Evolutionary conservation across 2,329 filamentous ascomycete genomes (phyloP), one percentile per base, ranked within the genome.

Genomic region (Nothophaeocryptopus gaeumannii): DNA sequence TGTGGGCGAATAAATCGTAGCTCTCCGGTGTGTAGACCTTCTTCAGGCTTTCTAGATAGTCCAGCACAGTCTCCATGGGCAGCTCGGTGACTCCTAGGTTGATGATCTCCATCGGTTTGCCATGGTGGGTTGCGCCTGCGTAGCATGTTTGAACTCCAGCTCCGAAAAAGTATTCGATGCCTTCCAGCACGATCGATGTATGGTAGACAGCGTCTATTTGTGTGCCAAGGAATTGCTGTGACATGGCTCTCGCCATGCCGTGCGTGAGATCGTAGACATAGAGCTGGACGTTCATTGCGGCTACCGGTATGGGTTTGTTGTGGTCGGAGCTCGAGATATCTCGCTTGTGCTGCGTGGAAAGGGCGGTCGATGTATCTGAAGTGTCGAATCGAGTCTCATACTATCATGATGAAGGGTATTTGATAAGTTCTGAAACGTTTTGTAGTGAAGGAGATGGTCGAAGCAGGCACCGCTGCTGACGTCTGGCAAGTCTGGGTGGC

Each of bases 141-240:
- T 75, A 72, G 53, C 92, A 89, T 46, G 84, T 84, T 62, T 95
- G 88, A 45, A 97, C 86, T 47, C 89, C 89, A 47, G 88, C 84
- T 53, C 95, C 92, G 60, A 91, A 97, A 62, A 92, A 83, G 69
- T 95, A 96, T 71, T 99, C 93, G 43, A 86, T 79, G n/a, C 85
- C 84, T 45, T 84, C 81, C 34, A 97, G 77, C 36, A 96, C 85
- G 46, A 99, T 84, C 0, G 91, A 89, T 0, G 93, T 97, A 69
- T 99, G 93, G 61, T 97, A 97, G 45, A 99, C 83, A 46, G 93
- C 93, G 69, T 97, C 92, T 42, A 96, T 88, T 45, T 86, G 82
- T 1, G 78, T 80, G 1, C 84, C 84, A 4, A 85, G 78, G 39
- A 87, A 74, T 40, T 78, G 72, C 42, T 66, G 67, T 10, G 79